Evolutionary conservation across 2,329 filamentous ascomycete genomes (phyloP).

Genomic region (Parastagonospora avenae): DNA sequence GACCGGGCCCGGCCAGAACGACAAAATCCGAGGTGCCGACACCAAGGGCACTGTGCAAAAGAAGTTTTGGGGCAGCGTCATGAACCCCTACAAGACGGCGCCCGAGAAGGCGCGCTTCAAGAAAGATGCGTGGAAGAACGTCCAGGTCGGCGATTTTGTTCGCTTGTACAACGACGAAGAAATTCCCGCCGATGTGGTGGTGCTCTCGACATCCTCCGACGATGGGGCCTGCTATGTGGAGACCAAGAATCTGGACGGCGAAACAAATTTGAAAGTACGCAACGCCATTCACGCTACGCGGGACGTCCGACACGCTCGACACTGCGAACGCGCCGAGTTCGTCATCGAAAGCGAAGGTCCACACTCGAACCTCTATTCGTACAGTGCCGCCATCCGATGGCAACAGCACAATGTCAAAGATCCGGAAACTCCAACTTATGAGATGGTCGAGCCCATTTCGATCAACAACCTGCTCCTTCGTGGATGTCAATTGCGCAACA

Average conservation of each 20-base stretch:
- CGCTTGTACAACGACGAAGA: conserved; percentile 96
- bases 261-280: conserved; percentile 96
- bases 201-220: conserved; percentile 88
- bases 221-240: conserved; percentile 97
- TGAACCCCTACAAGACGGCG: conserved; percentile 71
- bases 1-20: conserved; percentile 31
- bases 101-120: conserved; percentile 83
- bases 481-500: conserved; percentile 92
- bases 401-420: conserved; percentile 71
- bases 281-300: conserved; percentile 87
- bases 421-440: conserved; percentile 65
- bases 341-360: conserved; percentile 86
- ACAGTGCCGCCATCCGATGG: conserved; percentile 90
- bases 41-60: conserved; percentile 39
- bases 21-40: conserved; percentile 32
- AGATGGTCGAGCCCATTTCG: conserved; percentile 89
- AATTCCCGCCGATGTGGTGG: conserved; percentile 89
- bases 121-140: conserved; percentile 91
- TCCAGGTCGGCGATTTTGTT: conserved; percentile 94
- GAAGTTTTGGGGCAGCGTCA: conserved; percentile 68
- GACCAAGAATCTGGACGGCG: conserved; percentile 96
- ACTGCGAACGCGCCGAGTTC: conserved; percentile 91
- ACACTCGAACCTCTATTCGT: conserved; percentile 93
- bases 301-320: conserved; percentile 81
- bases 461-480: conserved; percentile 96